Conservation (phyloP, 2,329 filamentous ascomycete species). For the Diaporthe batatas region DNA sequence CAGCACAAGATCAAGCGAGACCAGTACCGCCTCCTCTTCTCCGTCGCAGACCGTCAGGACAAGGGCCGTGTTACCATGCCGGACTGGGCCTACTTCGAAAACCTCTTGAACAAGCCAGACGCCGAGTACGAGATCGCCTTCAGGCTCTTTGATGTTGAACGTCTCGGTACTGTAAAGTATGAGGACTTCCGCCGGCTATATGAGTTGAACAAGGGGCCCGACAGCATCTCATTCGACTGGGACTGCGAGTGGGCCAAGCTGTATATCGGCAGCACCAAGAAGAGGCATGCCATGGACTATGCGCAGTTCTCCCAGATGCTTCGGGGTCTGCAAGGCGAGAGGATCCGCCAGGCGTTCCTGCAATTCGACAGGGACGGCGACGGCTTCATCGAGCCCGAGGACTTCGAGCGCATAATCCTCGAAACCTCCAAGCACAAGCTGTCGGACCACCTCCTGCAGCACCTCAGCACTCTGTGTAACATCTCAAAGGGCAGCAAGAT, state of each 20-base stretch:
- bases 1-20: constrained; percentile 98
- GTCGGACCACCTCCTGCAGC: constrained; percentile 92
- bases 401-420: constrained; percentile 96
- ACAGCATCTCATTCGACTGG: constrained; percentile 95
- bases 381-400: constrained; percentile 93
- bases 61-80: constrained; percentile 80
- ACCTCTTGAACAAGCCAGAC: constrained; percentile 92
- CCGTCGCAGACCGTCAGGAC: constrained; percentile 84
- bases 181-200: constrained; percentile 89
- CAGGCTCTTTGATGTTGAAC: constrained; percentile 90
- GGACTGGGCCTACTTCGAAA: constrained; percentile 95
- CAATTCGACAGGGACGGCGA: constrained; percentile 91
- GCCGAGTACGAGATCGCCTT: constrained; percentile 99
- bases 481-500: constrained; percentile 93
- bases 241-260: constrained; percentile 95
- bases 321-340: constrained; percentile 93
- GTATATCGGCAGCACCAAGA: constrained; percentile 90
- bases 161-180: constrained; percentile 88
- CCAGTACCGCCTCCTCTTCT: constrained; percentile 94
- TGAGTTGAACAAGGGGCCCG: constrained; percentile 86
- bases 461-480: constrained; percentile 94
- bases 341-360: constrained; percentile 95
- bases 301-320: constrained; percentile 98
- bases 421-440: constrained; percentile 96
- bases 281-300: constrained; percentile 93